phyloP scores from a whole-genome alignment of 306 rosid genomes.

The Inga oerstediana region DNA sequence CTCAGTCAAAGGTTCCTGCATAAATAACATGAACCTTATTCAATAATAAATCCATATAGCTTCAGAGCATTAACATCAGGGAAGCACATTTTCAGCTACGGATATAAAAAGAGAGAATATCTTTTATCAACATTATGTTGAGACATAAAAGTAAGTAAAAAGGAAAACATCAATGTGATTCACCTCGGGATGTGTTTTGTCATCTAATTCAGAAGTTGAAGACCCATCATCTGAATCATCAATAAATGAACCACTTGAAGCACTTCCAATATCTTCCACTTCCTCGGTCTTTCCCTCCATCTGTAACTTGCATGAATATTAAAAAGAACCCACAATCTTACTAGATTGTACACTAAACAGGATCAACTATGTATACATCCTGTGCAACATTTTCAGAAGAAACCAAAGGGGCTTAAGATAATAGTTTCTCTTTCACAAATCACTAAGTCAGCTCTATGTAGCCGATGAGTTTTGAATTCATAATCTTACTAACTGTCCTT shows the following conservation, averaged over 20 bases:
- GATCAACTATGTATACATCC: not conserved
- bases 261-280: slow-evolving; percentile 59
- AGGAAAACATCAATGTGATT: slow-evolving; percentile 30
- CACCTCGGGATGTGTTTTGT: slow-evolving; percentile 57
- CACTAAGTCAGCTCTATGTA: slow-evolving; percentile 1
- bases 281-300: slow-evolving; percentile 69
- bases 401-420: slow-evolving; percentile 3
- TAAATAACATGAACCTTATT: slow-evolving; percentile 30
- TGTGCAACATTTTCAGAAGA: not conserved
- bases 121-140: not conserved
- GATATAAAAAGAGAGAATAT: not conserved
- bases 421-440: not conserved
- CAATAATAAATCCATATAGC: not conserved
- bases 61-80: slow-evolving; percentile 5
- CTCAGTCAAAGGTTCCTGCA: slow-evolving; percentile 85
- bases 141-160: not conserved
- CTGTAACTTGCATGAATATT: slow-evolving; percentile 31
- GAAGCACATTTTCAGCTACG: slow-evolving; percentile 16
- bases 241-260: slow-evolving; percentile 62
- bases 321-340: slow-evolving; percentile 20
- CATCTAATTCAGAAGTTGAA: slow-evolving; percentile 63
- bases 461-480: slow-evolving; percentile 20
- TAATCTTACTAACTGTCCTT: not conserved
- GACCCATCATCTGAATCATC: slow-evolving; percentile 73
- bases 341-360: slow-evolving; percentile 6